Base-by-base conservation (phyloP, 176 grass and related monocot species). In the Ananas comosus region DNA sequence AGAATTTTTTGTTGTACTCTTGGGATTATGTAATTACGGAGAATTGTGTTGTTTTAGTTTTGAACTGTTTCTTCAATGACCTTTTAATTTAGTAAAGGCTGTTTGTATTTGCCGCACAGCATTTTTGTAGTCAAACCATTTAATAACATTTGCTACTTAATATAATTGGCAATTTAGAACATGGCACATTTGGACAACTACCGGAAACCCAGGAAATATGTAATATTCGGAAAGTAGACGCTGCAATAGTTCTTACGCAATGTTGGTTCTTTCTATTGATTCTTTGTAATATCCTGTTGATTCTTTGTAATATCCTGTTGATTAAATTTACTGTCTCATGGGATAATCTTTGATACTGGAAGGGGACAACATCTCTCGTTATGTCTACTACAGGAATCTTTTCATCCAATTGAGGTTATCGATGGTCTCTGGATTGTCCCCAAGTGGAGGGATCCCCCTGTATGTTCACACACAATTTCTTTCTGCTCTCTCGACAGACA, bases 381-480 rank as follows among this genome's bases (percentile, higher is more conserved):
- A 9, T 58, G n/a, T 58, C 14, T 58, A 0, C 18, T 18, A 19
- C 74, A 77, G 93, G 84, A 90, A 80, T 76, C 68, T 42, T 90
- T 85, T 50, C 73, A 90, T 66, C 74, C 89, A 3, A 92, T 79
- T 65, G 78, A 90, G 79, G 79, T 92, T 11, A 78, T 51, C 71
- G 79, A 87, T 81, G 86, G 69, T 76, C 89, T 97, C 58, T 97
- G 93, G 93, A 79, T 97, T 53, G 82, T 97, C 77, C 93, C 93
- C n/a, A 78, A 86, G 79, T 92, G 93, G 93, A 92, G 74, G 73
- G 84, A 81, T 49, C 79, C 86, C 53, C 88, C 77, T 12, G 89
- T 92, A 92, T 80, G 84, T 63, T 52, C 74, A 63, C 51, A 73
- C 66, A 74, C 54, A 58, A 18, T 51, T 73, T 70, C 47, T 73